A percentile compares a stretch with the other conserved stretches of the same genome.
These are phyloP conservation scores for Xylaria scruposa DNA, from an alignment of 495 filamentous ascomycete genomes.

Conservation along the genomic window DNA sequence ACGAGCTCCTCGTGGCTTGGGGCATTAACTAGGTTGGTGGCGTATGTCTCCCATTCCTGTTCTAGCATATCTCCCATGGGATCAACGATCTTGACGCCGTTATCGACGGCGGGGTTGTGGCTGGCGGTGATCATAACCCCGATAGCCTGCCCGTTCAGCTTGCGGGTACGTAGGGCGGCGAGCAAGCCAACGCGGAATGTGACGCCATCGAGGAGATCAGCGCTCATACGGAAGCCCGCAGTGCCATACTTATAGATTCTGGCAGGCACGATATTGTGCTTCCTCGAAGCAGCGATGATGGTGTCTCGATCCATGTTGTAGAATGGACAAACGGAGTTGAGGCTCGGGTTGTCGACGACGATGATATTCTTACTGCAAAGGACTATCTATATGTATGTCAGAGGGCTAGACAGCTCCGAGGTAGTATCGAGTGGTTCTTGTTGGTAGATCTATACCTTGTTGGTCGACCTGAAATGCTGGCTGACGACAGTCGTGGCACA, in stretches of 20 bases:
- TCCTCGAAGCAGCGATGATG: slow-evolving; percentile 66
- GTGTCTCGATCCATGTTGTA: slow-evolving; percentile 42
- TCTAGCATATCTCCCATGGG: slow-evolving; percentile 98
- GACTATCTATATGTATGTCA: background rate
- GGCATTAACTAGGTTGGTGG: slow-evolving; percentile 87
- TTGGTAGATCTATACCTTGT: background rate
- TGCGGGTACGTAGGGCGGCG: slow-evolving; percentile 88
- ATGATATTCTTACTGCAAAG: slow-evolving; percentile 15
- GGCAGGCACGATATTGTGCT: slow-evolving; percentile 73
- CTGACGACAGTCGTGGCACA: background rate
- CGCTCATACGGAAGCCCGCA: slow-evolving; percentile 74
- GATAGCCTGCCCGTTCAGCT: slow-evolving; percentile 86
- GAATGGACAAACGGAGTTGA: slow-evolving; percentile 23
- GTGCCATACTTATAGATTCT: slow-evolving; percentile 90
- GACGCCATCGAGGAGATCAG: slow-evolving; percentile 81
- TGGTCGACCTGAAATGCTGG: background rate
- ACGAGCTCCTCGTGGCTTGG: slow-evolving; percentile 73
- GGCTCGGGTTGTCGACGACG: background rate
- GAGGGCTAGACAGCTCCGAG: background rate
- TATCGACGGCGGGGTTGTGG: slow-evolving; percentile 96
- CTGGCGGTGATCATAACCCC: slow-evolving; percentile 99
- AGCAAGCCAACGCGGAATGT: slow-evolving; percentile 90
- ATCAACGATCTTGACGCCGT: slow-evolving; percentile 98
- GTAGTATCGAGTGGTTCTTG: background rate
- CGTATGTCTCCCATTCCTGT: slow-evolving; percentile 88